Evolutionary conservation across 495 filamentous ascomycete species (phyloP).

Genomic region (Talaromyces borbonicus): DNA sequence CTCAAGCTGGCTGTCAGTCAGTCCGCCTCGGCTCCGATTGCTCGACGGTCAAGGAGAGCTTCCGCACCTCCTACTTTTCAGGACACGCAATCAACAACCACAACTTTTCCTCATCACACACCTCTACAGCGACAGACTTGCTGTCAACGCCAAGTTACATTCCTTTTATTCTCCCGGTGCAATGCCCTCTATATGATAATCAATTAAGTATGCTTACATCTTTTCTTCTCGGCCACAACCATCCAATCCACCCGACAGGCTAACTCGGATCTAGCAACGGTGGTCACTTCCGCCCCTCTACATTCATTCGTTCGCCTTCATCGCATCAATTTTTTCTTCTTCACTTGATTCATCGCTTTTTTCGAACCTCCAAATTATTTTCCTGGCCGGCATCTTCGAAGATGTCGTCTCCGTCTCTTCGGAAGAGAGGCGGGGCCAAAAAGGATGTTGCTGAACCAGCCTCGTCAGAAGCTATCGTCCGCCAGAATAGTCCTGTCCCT

Average conservation of each 20-base stretch:
- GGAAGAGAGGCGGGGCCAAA: slow-evolving; percentile 43
- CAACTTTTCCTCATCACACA: background rate
- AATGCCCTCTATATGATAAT: slow-evolving; percentile 7
- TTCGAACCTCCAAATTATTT: too few species aligned
- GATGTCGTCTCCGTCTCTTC: slow-evolving; percentile 32
- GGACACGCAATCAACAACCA: slow-evolving; percentile 5
- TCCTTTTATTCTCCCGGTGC: slow-evolving; percentile 2
- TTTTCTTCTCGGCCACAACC: background rate
- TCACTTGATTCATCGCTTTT: background rate
- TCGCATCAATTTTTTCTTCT: slow-evolving; percentile 23
- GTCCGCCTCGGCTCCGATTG: background rate
- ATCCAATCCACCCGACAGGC: background rate
- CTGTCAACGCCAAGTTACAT: background rate
- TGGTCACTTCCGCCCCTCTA: slow-evolving; percentile 5
- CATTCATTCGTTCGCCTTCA: slow-evolving; percentile 15
- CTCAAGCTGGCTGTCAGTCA: too few species aligned
- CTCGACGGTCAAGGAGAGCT: slow-evolving; percentile 3
- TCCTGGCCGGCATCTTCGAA: background rate
- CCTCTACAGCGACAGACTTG: background rate
- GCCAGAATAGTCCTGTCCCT: background rate
- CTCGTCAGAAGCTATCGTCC: background rate
- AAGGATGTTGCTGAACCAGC: slow-evolving; percentile 18
- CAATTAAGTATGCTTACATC: slow-evolving; percentile 9
- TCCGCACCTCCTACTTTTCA: background rate
- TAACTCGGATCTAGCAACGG: slow-evolving; percentile 4